Evolutionary conservation across 148 eudicot genomes (phyloP), one percentile per base, ranked within the genome.

Genomic region (Cornus florida): DNA sequence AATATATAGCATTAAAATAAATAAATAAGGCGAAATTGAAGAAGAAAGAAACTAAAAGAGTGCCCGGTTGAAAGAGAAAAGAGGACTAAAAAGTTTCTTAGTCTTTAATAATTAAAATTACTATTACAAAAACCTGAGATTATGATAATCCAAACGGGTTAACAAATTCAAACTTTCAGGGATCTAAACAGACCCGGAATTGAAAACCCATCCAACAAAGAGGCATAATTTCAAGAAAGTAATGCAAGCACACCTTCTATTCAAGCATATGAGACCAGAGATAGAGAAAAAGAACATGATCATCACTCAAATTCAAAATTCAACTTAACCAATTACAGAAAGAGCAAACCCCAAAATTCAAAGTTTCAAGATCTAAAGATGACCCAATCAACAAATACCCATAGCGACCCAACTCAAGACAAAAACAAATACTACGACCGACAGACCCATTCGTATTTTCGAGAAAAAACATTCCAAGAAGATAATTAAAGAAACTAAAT

Each of bases 341-440:
- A 48, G 22, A 23, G 3, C 13, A 38, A 38, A 39, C 2, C 3
- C 28, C 7, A 50, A 46, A 50, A 48, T 7, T 19, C 60, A 46
- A 72, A 41, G 1, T 48, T 72, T 72, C 38, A 72, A 72, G 60
- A 72, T 72, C 56, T 70, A 70, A 70, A 71, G n/a, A 50, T 10
- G 35, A 23, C 62, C 62, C 62, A 59, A 23, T 50, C 62, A 72
- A 72, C 60, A 72, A 72, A 48, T 22, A 72, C 33, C 60, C 74
- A 46, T 48, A 0, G n/a, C 46, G 46, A 4, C 50, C 10, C 31
- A 11, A 53, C 5, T 53, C 28, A 32, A 71, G 1, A 43, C 48
- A 43, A 43, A 6, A 6, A 6, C 48, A 43, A 43, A 28, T 28
- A 28, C 28, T 28, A 28, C 28, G 28, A 28, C 28, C 28, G 28